Evolutionary conservation across 495 filamentous ascomycete species (phyloP), one percentile per base, ranked within the genome.

Genomic region (Aspergillus mulundensis): DNA sequence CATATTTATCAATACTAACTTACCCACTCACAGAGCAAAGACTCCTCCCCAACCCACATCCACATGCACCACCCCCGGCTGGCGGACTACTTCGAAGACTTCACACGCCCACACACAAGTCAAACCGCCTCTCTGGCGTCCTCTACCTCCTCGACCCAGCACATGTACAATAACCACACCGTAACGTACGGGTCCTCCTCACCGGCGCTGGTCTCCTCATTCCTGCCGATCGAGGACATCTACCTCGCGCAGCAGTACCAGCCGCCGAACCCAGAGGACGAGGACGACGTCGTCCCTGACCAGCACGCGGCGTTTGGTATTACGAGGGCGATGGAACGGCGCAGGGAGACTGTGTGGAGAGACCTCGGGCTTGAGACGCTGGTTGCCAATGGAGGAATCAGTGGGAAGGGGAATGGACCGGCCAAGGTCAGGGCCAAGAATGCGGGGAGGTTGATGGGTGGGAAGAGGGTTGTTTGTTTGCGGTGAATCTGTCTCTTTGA

Each of bases 281-380:
- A 98, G 72, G 94, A 98, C 63, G 94, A 97, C 60, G 88, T 98
- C 4, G 92, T 98, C 11, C 94, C 94, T 0, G 91, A 97, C 64
- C 91, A 96, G 76, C 94, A 98, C 70, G 92, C 94, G 1, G 94
- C 94, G 6, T 98, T 96, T 73, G 94, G 94, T 2, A 97, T 98
- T 63, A 81, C 87, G 62, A 83, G 91, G 61, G 94, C 93, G 0
- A 96, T 73, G 76, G 71, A 76, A 46, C 67, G 69, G 48, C 73
- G 71, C 60, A 75, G 79, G 50, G 91, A 92, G 73, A 74, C 84
- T 2, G 84, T 86, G 4, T 97, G 93, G 94, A 85, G 88, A 64
- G 94, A 97, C 75, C 66, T 96, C 12, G 90, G 91, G 1, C 69
- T 97, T 28, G 77, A 80, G 40, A 85, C 85, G 52, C 73, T 95